These are phyloP conservation scores for Glonium stellatum DNA, from an alignment of 495 filamentous ascomycete genomes.

Conservation along the genomic window DNA sequence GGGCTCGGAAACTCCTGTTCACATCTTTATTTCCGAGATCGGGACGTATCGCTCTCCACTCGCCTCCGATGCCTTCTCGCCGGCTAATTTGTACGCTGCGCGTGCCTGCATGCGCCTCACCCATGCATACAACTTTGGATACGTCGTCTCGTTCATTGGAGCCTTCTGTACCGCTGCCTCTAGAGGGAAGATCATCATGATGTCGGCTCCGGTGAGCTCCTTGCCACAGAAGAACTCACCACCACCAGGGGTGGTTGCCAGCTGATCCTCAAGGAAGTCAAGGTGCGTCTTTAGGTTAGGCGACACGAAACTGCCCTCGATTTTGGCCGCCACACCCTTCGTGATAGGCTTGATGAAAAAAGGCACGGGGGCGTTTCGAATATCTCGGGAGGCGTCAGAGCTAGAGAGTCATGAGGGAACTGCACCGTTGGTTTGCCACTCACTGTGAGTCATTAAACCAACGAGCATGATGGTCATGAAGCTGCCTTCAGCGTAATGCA, in stretches of 20 bases:
- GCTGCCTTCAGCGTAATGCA: constrained; percentile 79
- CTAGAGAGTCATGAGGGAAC: background rate
- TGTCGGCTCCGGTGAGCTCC: constrained; percentile 69
- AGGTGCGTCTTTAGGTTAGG: constrained; percentile 61
- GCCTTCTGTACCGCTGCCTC: constrained; percentile 43
- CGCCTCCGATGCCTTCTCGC: constrained; percentile 31
- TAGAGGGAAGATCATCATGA: constrained; percentile 71
- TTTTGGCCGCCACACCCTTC: constrained; percentile 51
- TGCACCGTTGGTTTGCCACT: constrained; percentile 30
- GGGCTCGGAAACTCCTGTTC: no score
- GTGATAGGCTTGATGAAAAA: constrained; percentile 85
- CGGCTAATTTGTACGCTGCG: constrained; percentile 55
- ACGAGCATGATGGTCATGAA: constrained; percentile 65
- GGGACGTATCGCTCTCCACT: constrained; percentile 31
- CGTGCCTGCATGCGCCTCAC: constrained; percentile 52
- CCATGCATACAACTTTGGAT: constrained; percentile 59
- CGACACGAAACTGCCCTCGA: constrained; percentile 53
- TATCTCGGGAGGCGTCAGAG: constrained; percentile 34
- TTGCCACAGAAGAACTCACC: constrained; percentile 66
- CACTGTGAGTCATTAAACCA: constrained; percentile 51
- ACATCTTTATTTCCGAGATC: constrained; percentile 7
- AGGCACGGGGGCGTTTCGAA: constrained; percentile 60
- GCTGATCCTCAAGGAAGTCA: constrained; percentile 63
- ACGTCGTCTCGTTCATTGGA: constrained; percentile 45
- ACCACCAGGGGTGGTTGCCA: constrained; percentile 54